Percentiles rank a stretch among this genome's conserved stretches.
Conservation (phyloP, 192 early-diverging fungal species). For the Gigaspora rosea region DNA sequence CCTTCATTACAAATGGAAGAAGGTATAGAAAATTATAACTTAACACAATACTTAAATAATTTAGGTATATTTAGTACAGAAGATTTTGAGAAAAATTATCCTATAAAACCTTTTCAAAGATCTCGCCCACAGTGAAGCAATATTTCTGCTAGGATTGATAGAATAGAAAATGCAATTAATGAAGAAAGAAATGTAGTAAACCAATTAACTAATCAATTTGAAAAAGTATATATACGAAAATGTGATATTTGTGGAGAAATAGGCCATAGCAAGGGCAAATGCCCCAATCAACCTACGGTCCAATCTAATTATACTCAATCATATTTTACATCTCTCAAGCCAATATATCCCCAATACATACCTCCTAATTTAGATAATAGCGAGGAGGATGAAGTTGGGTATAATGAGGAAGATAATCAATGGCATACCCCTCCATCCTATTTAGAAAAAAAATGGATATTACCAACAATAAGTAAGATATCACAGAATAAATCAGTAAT, state of each 20-base stretch:
- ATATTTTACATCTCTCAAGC: too few relatives aligned
- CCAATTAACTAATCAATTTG: neutral
- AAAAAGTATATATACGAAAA: neutral
- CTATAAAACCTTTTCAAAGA: neutral
- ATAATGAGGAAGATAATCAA: neutral
- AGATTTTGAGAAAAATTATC: neutral
- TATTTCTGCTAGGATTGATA: neutral
- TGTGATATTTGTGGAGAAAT: neutral
- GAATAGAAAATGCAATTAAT: neutral
- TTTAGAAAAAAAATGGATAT: neutral
- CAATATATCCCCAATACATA: neutral
- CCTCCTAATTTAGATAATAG: neutral
- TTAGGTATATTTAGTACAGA: neutral
- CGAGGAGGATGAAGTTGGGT: neutral
- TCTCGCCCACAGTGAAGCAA: neutral
- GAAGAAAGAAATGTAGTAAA: neutral
- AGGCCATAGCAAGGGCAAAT: neutral
- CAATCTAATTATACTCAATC: too few relatives aligned
- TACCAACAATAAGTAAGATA: neutral
- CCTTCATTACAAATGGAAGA: neutral
- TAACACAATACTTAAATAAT: neutral
- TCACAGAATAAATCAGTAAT: neutral
- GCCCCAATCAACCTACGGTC: too few relatives aligned
- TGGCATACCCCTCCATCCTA: too few relatives aligned
- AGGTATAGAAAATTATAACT: neutral